Percentiles rank a stretch among this genome's conserved stretches.
Conservation (phyloP, 257 asterid genomes). For the Pogostemon cablin region DNA sequence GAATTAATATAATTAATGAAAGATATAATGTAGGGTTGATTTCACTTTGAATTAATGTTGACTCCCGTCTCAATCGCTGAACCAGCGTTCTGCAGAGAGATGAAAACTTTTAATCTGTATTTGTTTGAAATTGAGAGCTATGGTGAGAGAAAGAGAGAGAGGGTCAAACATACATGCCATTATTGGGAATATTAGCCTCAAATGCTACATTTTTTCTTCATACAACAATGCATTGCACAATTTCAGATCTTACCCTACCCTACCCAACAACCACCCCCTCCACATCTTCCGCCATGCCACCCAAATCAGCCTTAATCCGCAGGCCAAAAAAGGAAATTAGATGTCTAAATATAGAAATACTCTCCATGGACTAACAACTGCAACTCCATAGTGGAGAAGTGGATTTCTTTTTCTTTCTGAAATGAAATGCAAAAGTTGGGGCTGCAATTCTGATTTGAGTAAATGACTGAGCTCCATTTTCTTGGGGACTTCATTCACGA, state of each 20-base stretch:
- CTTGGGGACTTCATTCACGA: background rate
- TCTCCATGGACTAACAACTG: background rate
- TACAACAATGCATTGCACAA: background rate
- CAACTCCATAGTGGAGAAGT: background rate
- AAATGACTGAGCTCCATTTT: background rate
- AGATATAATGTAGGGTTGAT: background rate
- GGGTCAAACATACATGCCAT: constrained; percentile 28
- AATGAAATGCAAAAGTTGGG: background rate
- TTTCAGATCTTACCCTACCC: background rate
- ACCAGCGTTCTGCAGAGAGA: constrained; percentile 21
- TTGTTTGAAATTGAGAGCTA: constrained; percentile 19
- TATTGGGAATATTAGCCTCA: constrained; percentile 28
- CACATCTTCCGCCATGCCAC: constrained; percentile 34
- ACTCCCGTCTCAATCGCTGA: constrained; percentile 21
- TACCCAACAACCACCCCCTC: background rate
- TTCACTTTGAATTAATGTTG: background rate
- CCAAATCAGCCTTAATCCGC: constrained; percentile 6
- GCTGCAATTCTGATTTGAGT: background rate
- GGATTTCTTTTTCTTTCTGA: too few relatives aligned
- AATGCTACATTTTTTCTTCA: constrained; percentile 7
- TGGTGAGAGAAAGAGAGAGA: constrained; percentile 15
- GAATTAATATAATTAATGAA: background rate
- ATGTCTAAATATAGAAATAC: too few relatives aligned
- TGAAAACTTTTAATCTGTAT: constrained; percentile 18
- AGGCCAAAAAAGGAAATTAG: background rate